Evolutionary conservation across 495 filamentous ascomycete genomes (phyloP).

Genomic region (Talaromyces ruber): DNA sequence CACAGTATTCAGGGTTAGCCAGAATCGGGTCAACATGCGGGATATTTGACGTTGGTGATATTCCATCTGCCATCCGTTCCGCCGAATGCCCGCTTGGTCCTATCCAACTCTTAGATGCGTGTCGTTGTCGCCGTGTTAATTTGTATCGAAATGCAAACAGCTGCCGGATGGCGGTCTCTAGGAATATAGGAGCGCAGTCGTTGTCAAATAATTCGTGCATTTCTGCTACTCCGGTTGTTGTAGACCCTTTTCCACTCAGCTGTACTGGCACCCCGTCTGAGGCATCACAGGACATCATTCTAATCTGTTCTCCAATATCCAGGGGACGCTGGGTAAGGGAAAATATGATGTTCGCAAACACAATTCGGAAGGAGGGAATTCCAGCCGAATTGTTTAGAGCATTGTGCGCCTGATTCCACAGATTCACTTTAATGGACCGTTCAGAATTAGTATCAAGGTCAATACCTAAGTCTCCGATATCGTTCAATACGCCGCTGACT

Average conservation of each 20-base stretch:
- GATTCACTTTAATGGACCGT: constrained; percentile 23
- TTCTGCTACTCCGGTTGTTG: no score
- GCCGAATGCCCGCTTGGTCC: no score
- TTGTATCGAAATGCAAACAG: constrained; percentile 21
- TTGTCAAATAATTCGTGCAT: constrained; percentile 4
- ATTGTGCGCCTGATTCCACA: constrained; percentile 33
- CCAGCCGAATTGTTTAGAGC: constrained; percentile 25
- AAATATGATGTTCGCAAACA: constrained; percentile 38
- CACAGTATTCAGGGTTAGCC: constrained; percentile 20
- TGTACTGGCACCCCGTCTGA: no score
- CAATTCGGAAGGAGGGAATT: constrained; percentile 33
- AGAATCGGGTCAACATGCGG: constrained; percentile 8
- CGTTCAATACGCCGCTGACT: neutral
- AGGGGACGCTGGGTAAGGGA: constrained; percentile 33
- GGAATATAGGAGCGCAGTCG: constrained; percentile 28
- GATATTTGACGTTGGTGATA: no score
- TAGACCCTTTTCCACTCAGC: no score
- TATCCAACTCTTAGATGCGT: neutral
- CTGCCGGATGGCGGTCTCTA: constrained; percentile 29
- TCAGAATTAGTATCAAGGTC: constrained; percentile 15
- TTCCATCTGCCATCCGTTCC: no score
- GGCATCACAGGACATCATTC: no score
- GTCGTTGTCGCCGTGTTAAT: constrained; percentile 12
- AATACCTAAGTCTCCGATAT: neutral
- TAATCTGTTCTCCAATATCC: neutral